A percentile compares a stretch with the other conserved stretches of the same genome.
phyloP scores from a whole-genome alignment of 1,139 yeast genomes.

The Pichia sp. region DNA sequence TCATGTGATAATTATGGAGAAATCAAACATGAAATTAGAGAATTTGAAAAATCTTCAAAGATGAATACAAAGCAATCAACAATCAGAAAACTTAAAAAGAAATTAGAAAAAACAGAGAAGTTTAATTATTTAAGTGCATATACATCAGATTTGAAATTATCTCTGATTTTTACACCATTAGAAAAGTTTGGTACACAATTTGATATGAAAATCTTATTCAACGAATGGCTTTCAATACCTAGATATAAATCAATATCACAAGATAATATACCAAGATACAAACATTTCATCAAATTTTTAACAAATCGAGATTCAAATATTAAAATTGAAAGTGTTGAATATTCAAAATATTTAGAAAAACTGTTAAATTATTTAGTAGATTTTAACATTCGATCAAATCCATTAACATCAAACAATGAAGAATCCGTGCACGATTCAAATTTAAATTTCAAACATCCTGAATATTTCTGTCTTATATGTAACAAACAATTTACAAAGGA shows the following conservation, averaged over 20 bases:
- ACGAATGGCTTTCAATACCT: conserved; percentile 43
- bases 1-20: conserved; percentile 7
- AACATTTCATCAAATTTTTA: conserved; percentile 14
- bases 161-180: conserved; percentile 45
- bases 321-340: conserved; percentile 21
- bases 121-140: conserved; percentile 34
- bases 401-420: conserved; percentile 34
- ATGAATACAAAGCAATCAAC: background rate
- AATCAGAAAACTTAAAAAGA: conserved; percentile 18
- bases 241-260: conserved; percentile 23
- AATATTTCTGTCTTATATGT: conserved; percentile 55
- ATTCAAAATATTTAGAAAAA: conserved; percentile 38
- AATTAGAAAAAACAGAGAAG: background rate
- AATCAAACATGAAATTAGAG: conserved; percentile 4
- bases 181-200: conserved; percentile 63
- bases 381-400: conserved; percentile 44
- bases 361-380: conserved; percentile 41
- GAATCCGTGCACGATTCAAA: background rate
- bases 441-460: background rate
- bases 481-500: conserved; percentile 56
- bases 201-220: conserved; percentile 50
- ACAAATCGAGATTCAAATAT: conserved; percentile 11
- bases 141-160: conserved; percentile 44
- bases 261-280: conserved; percentile 18
- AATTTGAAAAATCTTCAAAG: conserved; percentile 1